phyloP scores from a whole-genome alignment of 768 basidiomycete genomes.

The Gloeophyllum trabeum region DNA sequence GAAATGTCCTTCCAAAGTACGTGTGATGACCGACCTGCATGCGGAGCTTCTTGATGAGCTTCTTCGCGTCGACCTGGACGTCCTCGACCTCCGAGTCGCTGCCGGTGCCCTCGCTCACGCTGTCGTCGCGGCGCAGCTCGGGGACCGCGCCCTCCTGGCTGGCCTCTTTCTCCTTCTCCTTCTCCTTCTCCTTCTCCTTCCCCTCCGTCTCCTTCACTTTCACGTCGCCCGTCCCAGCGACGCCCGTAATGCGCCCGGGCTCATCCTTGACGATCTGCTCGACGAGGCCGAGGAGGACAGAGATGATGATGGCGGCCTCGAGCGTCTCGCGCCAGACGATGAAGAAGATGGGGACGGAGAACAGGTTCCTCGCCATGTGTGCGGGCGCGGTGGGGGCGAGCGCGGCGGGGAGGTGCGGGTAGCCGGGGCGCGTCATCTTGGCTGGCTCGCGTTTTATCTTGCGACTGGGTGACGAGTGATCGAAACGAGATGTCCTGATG shows the following conservation, averaged over 20 bases:
- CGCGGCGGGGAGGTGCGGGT: slow-evolving; percentile 3
- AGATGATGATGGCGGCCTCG: slow-evolving; percentile 87
- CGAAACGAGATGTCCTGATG: neutral
- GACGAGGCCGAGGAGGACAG: slow-evolving; percentile 85
- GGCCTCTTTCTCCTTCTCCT: neutral
- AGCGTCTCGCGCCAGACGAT: slow-evolving; percentile 93
- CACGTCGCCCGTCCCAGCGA: slow-evolving; percentile 4
- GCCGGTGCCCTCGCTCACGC: slow-evolving; percentile 11
- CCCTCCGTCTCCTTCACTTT: slow-evolving; percentile 9
- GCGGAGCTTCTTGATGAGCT: slow-evolving; percentile 56
- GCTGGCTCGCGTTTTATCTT: neutral
- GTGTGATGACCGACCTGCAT: slow-evolving; percentile 33
- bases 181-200: slow-evolving; percentile 4
- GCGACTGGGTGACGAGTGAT: neutral
- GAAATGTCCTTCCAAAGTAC: neutral
- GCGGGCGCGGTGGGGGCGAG: slow-evolving; percentile 6
- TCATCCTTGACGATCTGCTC: slow-evolving; percentile 57
- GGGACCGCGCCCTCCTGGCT: slow-evolving; percentile 3
- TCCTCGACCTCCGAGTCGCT: slow-evolving; percentile 17
- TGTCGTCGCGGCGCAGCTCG: neutral
- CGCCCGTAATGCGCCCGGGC: neutral
- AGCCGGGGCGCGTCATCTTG: neutral
- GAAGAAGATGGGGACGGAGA: slow-evolving; percentile 91
- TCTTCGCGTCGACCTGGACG: slow-evolving; percentile 22
- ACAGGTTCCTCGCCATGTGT: slow-evolving; percentile 61